Evolutionary conservation across 208 protist genomes (phyloP).

Genomic region (Leishmania tarentolae): DNA sequence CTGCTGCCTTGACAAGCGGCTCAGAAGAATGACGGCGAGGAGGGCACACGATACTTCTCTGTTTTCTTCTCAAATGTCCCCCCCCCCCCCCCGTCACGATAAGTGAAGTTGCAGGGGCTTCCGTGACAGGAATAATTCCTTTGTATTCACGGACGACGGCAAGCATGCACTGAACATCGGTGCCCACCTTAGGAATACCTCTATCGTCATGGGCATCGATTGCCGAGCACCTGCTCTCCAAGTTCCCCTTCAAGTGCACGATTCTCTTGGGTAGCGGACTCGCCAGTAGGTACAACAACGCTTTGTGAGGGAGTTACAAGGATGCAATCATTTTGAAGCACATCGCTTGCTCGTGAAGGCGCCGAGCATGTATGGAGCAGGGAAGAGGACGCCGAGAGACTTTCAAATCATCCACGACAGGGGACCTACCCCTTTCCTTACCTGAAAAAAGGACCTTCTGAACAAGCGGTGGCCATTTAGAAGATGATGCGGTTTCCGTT

Average conservation of each 20-base stretch:
- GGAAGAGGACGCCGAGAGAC: slow-evolving; percentile 62
- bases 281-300: slow-evolving; percentile 28
- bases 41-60: not conserved
- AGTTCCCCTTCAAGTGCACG: slow-evolving; percentile 46
- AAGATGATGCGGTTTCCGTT: slow-evolving; percentile 55
- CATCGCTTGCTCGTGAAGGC: slow-evolving; percentile 34
- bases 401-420: slow-evolving; percentile 73
- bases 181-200: slow-evolving; percentile 43
- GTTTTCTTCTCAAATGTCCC: not conserved
- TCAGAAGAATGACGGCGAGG: not conserved
- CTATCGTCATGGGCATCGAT: slow-evolving; percentile 20
- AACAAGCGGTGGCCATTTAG: slow-evolving; percentile 55
- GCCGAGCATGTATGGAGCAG: slow-evolving; percentile 68
- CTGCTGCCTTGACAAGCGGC: not conserved
- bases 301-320: slow-evolving; percentile 15
- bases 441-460: slow-evolving; percentile 30
- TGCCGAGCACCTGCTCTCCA: slow-evolving; percentile 42
- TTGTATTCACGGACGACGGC: slow-evolving; percentile 57
- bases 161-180: slow-evolving; percentile 51
- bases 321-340: slow-evolving; percentile 41
- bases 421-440: slow-evolving; percentile 36
- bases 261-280: slow-evolving; percentile 43
- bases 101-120: not conserved
- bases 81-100: not conserved
- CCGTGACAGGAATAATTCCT: slow-evolving; percentile 21